phyloP scores from a whole-genome alignment of 2,329 filamentous ascomycete genomes.

The Bipolaris oryzae region DNA sequence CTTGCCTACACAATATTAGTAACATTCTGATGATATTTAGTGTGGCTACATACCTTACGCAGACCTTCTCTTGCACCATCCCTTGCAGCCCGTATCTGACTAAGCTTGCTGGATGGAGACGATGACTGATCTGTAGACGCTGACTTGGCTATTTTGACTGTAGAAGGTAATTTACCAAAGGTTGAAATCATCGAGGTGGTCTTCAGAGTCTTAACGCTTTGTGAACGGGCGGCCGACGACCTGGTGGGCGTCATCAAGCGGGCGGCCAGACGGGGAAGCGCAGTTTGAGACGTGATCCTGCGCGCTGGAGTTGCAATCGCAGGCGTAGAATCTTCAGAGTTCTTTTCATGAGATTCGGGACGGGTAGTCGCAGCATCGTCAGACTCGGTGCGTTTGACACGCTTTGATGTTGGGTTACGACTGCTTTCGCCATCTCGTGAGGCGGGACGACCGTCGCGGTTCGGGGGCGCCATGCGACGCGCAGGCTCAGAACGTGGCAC shows the following conservation, averaged over 20 bases:
- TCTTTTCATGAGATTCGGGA: slow-evolving; percentile 57
- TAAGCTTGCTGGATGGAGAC: slow-evolving; percentile 39
- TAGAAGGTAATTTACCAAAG: slow-evolving; percentile 57
- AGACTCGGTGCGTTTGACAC: slow-evolving; percentile 68
- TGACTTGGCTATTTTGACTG: slow-evolving; percentile 55
- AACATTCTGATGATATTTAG: not conserved
- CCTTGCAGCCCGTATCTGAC: slow-evolving; percentile 36
- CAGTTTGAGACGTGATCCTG: slow-evolving; percentile 43
- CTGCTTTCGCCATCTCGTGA: slow-evolving; percentile 39
- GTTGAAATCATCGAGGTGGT: slow-evolving; percentile 61
- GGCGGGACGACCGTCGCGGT: slow-evolving; percentile 32
- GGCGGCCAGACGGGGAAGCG: slow-evolving; percentile 56
- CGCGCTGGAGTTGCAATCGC: slow-evolving; percentile 32
- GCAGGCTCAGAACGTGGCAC: slow-evolving; percentile 48
- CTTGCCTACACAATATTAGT: slow-evolving; percentile 34
- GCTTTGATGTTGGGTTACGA: slow-evolving; percentile 64
- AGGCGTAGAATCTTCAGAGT: slow-evolving; percentile 16
- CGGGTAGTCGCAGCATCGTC: slow-evolving; percentile 74
- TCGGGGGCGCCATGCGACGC: slow-evolving; percentile 34
- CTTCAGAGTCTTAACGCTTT: slow-evolving; percentile 58
- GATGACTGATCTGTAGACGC: slow-evolving; percentile 59
- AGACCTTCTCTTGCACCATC: slow-evolving; percentile 48
- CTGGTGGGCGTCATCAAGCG: slow-evolving; percentile 78
- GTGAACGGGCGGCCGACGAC: slow-evolving; percentile 68
- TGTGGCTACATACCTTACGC: slow-evolving; percentile 30